Conservation (phyloP, 2,329 filamentous ascomycete genomes). For the Penicillium glabrum region DNA sequence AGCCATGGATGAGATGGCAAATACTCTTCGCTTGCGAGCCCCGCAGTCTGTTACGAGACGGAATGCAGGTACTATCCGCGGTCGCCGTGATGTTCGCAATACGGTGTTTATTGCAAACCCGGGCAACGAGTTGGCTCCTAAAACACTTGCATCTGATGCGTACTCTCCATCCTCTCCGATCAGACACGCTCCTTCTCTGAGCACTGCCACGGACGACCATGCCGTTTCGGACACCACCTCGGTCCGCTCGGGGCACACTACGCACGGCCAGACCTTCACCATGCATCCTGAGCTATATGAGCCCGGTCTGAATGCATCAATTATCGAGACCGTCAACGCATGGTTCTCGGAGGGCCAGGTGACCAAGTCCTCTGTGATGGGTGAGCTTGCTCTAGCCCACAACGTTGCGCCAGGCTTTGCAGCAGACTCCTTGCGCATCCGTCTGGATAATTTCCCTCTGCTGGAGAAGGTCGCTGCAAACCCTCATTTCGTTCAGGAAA, state of each 20-base stretch:
- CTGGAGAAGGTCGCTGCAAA: slow-evolving; percentile 94
- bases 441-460: slow-evolving; percentile 82
- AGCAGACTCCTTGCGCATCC: slow-evolving; percentile 62
- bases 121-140: slow-evolving; percentile 33
- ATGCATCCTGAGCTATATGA: slow-evolving; percentile 80
- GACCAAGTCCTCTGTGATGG: slow-evolving; percentile 72
- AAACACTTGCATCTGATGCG: slow-evolving; percentile 26
- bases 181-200: slow-evolving; percentile 47
- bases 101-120: slow-evolving; percentile 74
- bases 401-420: slow-evolving; percentile 50
- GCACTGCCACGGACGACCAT: slow-evolving; percentile 63
- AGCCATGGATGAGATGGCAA: slow-evolving; percentile 50
- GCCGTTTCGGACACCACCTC: slow-evolving; percentile 83
- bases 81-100: slow-evolving; percentile 86
- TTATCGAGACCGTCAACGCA: slow-evolving; percentile 89
- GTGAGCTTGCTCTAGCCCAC: slow-evolving; percentile 86
- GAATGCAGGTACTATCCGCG: slow-evolving; percentile 74
- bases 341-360: slow-evolving; percentile 74
- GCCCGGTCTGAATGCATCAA: slow-evolving; percentile 79
- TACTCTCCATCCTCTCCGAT: slow-evolving; percentile 37
- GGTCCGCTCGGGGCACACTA: slow-evolving; percentile 81
- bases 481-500: slow-evolving; percentile 79
- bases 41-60: slow-evolving; percentile 59
- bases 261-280: slow-evolving; percentile 66
- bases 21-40: slow-evolving; percentile 49